phyloP scores from a whole-genome alignment of 805 yeast species.

The Teunomyces kruisii region DNA sequence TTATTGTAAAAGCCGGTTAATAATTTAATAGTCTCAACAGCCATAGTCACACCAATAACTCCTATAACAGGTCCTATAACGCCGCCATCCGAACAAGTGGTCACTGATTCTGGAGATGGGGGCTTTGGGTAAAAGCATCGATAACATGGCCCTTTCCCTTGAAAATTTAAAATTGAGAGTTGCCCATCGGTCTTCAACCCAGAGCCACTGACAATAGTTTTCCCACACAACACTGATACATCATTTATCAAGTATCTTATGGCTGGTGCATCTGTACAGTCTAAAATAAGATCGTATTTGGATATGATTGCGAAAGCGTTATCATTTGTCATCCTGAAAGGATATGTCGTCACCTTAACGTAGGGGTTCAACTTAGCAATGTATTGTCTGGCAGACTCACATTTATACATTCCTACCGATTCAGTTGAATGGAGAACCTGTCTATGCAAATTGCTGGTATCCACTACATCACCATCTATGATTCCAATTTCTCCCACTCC shows the following conservation, averaged over 20 bases:
- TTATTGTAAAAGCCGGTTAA: conserved; percentile 52
- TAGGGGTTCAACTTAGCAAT: conserved; percentile 64
- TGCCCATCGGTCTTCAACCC: conserved; percentile 94
- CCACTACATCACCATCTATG: conserved; percentile 84
- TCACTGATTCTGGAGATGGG: conserved; percentile 79
- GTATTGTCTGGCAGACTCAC: conserved; percentile 70
- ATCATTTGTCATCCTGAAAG: conserved; percentile 46
- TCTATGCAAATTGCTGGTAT: conserved; percentile 81
- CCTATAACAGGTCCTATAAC: conserved; percentile 97
- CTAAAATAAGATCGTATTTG: conserved; percentile 76
- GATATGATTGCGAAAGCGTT: conserved; percentile 66
- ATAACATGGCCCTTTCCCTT: conserved; percentile 80
- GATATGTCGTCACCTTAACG: conserved; percentile 54
- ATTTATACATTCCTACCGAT: conserved; percentile 67
- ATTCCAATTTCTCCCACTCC: conserved; percentile 87
- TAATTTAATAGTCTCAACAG: conserved; percentile 80
- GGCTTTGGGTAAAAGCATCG: conserved; percentile 91
- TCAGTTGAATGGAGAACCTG: conserved; percentile 77
- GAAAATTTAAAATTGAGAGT: conserved; percentile 68
- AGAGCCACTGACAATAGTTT: conserved; percentile 85
- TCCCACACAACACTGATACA: conserved; percentile 64
- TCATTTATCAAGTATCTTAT: conserved; percentile 87
- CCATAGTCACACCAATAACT: conserved; percentile 83
- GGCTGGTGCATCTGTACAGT: conserved; percentile 92
- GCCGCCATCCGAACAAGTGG: conserved; percentile 91